A percentile compares a stretch with the other conserved stretches of the same genome.
These are phyloP conservation scores for Aspergillus nanangensis DNA, from an alignment of 495 filamentous ascomycete species.

Conservation along the genomic window DNA sequence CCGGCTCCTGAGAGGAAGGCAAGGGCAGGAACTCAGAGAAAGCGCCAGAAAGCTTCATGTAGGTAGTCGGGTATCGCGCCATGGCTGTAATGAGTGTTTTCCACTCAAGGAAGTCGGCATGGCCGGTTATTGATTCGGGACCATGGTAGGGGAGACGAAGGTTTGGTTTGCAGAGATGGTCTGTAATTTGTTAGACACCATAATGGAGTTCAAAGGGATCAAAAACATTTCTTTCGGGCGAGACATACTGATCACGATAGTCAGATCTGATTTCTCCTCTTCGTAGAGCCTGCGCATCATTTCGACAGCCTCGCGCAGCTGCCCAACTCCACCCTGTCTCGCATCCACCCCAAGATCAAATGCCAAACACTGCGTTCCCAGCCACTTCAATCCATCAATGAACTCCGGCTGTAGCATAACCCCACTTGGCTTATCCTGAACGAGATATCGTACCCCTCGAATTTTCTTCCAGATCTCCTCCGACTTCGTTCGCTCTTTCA, in stretches of 20 bases:
- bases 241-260: slow-evolving; percentile 61
- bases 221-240: too few relatives aligned
- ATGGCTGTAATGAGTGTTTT: slow-evolving; percentile 38
- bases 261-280: slow-evolving; percentile 53
- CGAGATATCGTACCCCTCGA: slow-evolving; percentile 72
- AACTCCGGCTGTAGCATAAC: slow-evolving; percentile 57
- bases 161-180: slow-evolving; percentile 87
- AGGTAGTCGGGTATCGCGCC: slow-evolving; percentile 54
- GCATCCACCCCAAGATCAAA: slow-evolving; percentile 86
- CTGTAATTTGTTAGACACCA: too few relatives aligned
- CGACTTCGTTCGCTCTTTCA: slow-evolving; percentile 22
- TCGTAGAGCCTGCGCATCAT: slow-evolving; percentile 65
- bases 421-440: slow-evolving; percentile 69
- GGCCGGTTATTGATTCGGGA: slow-evolving; percentile 35
- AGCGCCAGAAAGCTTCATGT: slow-evolving; percentile 84
- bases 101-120: slow-evolving; percentile 56
- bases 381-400: slow-evolving; percentile 62
- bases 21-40: slow-evolving; percentile 67
- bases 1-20: slow-evolving; percentile 23
- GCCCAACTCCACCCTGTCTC: slow-evolving; percentile 59
- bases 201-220: too few relatives aligned
- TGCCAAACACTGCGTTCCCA: slow-evolving; percentile 55
- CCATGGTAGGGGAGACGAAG: slow-evolving; percentile 39
- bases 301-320: slow-evolving; percentile 66
- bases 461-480: slow-evolving; percentile 47